Base-by-base conservation (phyloP, 2,329 filamentous ascomycete species). In the Neofusicoccum parvum region DNA sequence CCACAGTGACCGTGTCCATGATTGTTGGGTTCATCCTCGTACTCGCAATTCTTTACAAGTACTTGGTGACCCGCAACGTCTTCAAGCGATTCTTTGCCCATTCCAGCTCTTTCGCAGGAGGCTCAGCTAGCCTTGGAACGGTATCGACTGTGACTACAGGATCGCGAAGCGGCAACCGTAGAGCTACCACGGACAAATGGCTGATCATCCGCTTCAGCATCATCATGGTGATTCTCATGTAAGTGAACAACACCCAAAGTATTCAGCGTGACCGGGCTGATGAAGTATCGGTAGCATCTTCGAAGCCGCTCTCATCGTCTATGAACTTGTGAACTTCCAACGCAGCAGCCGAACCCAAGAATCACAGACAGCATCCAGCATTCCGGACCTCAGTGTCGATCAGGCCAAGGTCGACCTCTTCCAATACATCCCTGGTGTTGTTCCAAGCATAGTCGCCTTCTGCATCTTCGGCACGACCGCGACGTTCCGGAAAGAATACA, bases 391-490 rank as follows among this genome's bases (percentile, higher is more conserved):
- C 5, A 64, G 62, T 7, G 32, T 56, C 14, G 62, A 64, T 12
- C 62, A 64, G 15, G 32, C 49, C 5, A 54, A 32, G 17, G 49
- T 64, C 15, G 62, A 64, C 15, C 49, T 64, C 23, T 45, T 43
- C 37, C 62, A 64, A 36, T 64, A 64, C 32, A 53, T 64, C 5
- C 62, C 62, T 3, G 62, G 49, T 3, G 49, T 46, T 9, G 48
- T 54, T 23, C 62, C 62, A 41, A 46, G 46, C 37, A 54, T 54
- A 10, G 37, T 64, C 23, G 62, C 62, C 1, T 64, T 53, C 39
- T 54, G 48, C n/a, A 54, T 64, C 39, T 64, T 64, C 49, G 62
- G 62, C 9, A 64, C 62, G 4, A 64, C 62, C 32, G 49, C 15
- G 5, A 9, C 23, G 2, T 64, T 64, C 32, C 62, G 62, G 39